These are phyloP conservation scores for Pulveroboletus sp. DNA, from an alignment of 768 basidiomycete genomes.

Conservation along the genomic window DNA sequence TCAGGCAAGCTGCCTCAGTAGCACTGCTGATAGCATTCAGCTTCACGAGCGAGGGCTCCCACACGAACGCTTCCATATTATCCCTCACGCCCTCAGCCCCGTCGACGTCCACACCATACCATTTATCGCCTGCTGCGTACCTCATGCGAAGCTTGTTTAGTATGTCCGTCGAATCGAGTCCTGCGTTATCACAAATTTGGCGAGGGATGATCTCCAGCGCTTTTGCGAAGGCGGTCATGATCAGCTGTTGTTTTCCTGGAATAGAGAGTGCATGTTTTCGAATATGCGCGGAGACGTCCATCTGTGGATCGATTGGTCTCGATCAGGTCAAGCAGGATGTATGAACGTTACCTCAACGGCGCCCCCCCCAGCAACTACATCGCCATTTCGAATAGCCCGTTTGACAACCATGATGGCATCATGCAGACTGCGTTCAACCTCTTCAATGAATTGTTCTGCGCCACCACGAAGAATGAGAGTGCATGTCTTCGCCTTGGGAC, in stretches of 20 bases:
- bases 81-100: constrained; percentile 83
- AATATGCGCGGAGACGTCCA: constrained; percentile 95
- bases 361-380: constrained; percentile 96
- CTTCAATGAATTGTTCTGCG: constrained; percentile 98
- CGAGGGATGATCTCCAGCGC: constrained; percentile 97
- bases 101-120: constrained; percentile 95
- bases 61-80: constrained; percentile 97
- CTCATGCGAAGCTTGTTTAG: constrained; percentile 97
- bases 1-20: constrained; percentile 92
- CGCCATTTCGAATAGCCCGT: constrained; percentile 90
- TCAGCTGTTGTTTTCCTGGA: constrained; percentile 91
- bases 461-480: constrained; percentile 92
- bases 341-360: constrained; percentile 75
- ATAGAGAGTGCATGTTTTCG: constrained; percentile 88
- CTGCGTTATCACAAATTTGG: constrained; percentile 98
- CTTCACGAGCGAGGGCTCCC: constrained; percentile 97
- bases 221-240: constrained; percentile 94
- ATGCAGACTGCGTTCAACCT: constrained; percentile 95
- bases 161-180: constrained; percentile 94
- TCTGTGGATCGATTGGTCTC: constrained; percentile 46
- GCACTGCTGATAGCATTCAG: constrained; percentile 94
- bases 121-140: constrained; percentile 82
- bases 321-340: neutral
- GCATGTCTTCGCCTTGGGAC: constrained; percentile 92
- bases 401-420: constrained; percentile 99